Percentiles rank a stretch among this genome's conserved stretches.
These are phyloP conservation scores for Cercophora scortea DNA, from an alignment of 495 filamentous ascomycete species.

Conservation along the genomic window DNA sequence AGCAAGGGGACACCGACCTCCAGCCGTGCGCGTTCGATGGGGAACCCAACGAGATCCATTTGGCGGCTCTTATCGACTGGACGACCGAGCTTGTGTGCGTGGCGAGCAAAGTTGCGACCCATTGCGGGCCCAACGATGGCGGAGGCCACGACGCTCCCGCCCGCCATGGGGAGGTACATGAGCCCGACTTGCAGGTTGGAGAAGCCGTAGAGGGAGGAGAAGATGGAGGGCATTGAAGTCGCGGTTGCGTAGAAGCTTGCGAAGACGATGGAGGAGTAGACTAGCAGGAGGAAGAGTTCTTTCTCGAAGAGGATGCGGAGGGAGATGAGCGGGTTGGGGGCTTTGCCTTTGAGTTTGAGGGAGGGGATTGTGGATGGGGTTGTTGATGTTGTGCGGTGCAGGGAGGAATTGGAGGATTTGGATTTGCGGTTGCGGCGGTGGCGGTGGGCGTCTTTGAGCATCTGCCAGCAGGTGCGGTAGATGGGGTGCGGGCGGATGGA, in stretches of 20 bases:
- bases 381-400: too few relatives aligned
- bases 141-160: slow-evolving; percentile 54
- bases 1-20: slow-evolving; percentile 46
- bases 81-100: slow-evolving; percentile 26
- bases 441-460: slow-evolving; percentile 16
- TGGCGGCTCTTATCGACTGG: slow-evolving; percentile 34
- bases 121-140: slow-evolving; percentile 41
- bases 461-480: slow-evolving; percentile 31
- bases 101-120: slow-evolving; percentile 46
- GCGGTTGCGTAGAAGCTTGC: slow-evolving; percentile 55
- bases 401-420: background rate
- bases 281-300: slow-evolving; percentile 51
- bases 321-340: slow-evolving; percentile 53
- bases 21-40: slow-evolving; percentile 59
- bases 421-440: background rate
- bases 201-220: slow-evolving; percentile 46
- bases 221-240: slow-evolving; percentile 40
- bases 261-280: slow-evolving; percentile 49
- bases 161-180: slow-evolving; percentile 48
- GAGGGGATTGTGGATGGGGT: background rate
- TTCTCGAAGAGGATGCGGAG: slow-evolving; percentile 53
- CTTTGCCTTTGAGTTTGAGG: slow-evolving; percentile 27
- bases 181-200: slow-evolving; percentile 52
- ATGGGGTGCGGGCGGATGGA: slow-evolving; percentile 35
- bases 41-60: slow-evolving; percentile 47